phyloP scores from a whole-genome alignment of 345 rosid genomes.

The Moricandia moricandioides region DNA sequence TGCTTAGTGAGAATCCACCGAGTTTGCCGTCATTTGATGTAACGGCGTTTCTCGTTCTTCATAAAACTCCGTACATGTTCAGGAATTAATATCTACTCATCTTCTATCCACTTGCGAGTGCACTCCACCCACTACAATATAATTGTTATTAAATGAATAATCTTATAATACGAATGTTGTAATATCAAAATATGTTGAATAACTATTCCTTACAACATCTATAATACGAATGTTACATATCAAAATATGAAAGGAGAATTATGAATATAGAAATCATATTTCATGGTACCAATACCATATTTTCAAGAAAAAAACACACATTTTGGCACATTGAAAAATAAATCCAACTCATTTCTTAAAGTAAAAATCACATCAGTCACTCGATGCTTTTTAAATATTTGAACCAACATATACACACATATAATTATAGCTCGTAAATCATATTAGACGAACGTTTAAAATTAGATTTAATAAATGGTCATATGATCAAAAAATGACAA shows the following conservation, averaged over 20 bases:
- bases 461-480: slow-evolving; percentile 32
- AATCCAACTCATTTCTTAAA: slow-evolving; percentile 29
- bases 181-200: neutral
- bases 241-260: neutral
- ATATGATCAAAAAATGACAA: slow-evolving; percentile 31
- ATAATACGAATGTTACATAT: neutral
- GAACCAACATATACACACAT: neutral
- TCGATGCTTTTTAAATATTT: slow-evolving; percentile 17
- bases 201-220: neutral
- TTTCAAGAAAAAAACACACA: no score
- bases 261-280: slow-evolving; percentile 29
- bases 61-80: slow-evolving; percentile 31
- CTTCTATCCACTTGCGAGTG: slow-evolving; percentile 11
- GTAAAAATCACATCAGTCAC: slow-evolving; percentile 40
- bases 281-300: slow-evolving; percentile 38
- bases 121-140: neutral
- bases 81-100: neutral
- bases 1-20: slow-evolving; percentile 32
- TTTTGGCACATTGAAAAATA: slow-evolving; percentile 22
- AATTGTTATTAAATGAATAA: neutral
- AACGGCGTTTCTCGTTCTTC: slow-evolving; percentile 39
- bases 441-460: slow-evolving; percentile 9
- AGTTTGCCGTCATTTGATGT: slow-evolving; percentile 41
- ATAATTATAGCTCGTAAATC: neutral
- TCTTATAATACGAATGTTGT: no score